Evolutionary conservation across 176 grass and related monocot genomes (phyloP).

Genomic region (Raddia guianensis): DNA sequence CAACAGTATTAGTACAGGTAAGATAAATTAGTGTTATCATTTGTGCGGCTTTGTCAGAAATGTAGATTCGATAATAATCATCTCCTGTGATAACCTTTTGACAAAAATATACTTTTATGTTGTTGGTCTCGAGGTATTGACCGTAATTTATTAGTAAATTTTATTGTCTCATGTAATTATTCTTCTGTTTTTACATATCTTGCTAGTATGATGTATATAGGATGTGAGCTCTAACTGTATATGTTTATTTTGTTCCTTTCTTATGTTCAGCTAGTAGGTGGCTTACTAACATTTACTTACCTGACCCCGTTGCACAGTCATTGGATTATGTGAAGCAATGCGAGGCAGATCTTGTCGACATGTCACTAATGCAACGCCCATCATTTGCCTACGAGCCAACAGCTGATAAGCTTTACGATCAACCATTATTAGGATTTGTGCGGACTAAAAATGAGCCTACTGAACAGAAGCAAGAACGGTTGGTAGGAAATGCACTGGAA

Average conservation of each 20-base stretch:
- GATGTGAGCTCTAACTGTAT: not conserved
- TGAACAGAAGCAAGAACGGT: constrained; percentile 41
- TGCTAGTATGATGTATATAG: not conserved
- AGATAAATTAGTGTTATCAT: constrained; percentile 27
- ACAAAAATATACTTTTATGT: not conserved
- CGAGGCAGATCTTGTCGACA: constrained; percentile 76
- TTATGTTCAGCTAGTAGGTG: not conserved
- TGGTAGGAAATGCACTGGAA: not conserved
- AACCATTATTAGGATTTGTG: constrained; percentile 73
- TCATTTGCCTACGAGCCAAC: constrained; percentile 57
- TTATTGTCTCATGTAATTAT: not conserved
- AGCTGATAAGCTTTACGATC: constrained; percentile 77
- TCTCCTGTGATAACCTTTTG: constrained; percentile 5
- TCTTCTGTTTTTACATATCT: not conserved
- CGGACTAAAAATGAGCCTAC: constrained; percentile 44
- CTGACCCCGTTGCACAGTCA: constrained; percentile 44
- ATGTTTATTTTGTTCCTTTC: constrained; percentile 23
- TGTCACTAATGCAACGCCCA: constrained; percentile 70
- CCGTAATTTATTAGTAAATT: not conserved
- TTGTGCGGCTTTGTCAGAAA: not conserved
- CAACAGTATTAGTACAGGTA: constrained; percentile 86
- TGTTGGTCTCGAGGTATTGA: not conserved
- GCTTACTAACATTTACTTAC: constrained; percentile 16
- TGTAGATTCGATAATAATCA: constrained; percentile 3
- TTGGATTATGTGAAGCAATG: constrained; percentile 89